These are phyloP conservation scores for Botrytis elliptica DNA, from an alignment of 2,329 filamentous ascomycete species.

Conservation along the genomic window DNA sequence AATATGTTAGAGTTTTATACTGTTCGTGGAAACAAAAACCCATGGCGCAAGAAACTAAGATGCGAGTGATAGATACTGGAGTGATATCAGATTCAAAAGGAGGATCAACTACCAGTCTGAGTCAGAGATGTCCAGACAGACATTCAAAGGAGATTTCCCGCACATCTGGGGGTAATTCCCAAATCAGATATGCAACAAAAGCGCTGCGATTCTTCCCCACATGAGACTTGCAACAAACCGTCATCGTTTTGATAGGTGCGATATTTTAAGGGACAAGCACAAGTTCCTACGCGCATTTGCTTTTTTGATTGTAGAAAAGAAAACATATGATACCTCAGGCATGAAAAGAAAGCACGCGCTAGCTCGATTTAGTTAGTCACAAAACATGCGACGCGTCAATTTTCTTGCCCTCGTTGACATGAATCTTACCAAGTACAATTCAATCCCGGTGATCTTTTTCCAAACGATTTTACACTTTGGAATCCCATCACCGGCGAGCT, in stretches of 20 bases:
- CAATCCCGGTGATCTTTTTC: background rate
- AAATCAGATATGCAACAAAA: background rate
- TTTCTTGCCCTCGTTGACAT: background rate
- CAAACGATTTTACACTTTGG: background rate
- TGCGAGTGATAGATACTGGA: background rate
- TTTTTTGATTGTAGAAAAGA: background rate
- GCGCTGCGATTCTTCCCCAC: background rate
- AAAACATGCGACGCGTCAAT: background rate
- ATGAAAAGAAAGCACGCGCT: background rate
- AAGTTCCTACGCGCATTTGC: background rate
- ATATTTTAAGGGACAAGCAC: background rate
- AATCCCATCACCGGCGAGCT: background rate
- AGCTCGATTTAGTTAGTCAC: background rate
- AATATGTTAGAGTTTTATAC: background rate
- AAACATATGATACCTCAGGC: background rate
- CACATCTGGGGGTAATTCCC: background rate
- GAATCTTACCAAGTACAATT: background rate
- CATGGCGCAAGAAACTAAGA: background rate
- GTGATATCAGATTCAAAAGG: background rate
- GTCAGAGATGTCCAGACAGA: background rate
- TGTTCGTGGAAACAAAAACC: background rate
- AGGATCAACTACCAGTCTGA: background rate
- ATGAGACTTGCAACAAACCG: background rate
- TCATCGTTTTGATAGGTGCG: background rate
- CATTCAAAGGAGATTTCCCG: background rate